Conservation (phyloP, 2,329 filamentous ascomycete species). For the Pseudocercospora cruenta region DNA sequence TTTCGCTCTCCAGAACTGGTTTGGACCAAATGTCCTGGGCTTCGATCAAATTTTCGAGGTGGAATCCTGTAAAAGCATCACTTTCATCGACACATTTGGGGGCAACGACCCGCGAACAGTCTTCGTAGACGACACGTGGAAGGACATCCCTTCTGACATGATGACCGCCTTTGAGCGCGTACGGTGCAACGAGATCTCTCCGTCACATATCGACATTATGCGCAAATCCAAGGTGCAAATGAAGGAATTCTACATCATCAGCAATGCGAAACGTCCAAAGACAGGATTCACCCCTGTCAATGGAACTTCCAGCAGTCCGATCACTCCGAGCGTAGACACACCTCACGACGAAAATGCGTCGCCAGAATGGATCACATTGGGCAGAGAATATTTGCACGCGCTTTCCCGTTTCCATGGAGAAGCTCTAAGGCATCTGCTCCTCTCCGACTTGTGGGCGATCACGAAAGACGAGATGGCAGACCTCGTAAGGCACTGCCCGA, state of each 20-base stretch:
- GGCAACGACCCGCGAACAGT: slow-evolving; percentile 48
- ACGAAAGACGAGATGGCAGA: slow-evolving; percentile 53
- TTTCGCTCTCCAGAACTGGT: slow-evolving; percentile 61
- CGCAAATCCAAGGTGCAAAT: slow-evolving; percentile 15
- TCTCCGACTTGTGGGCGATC: slow-evolving; percentile 60
- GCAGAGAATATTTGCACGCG: slow-evolving; percentile 53
- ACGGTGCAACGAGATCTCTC: slow-evolving; percentile 36
- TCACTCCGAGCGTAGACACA: slow-evolving; percentile 27
- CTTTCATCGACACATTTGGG: slow-evolving; percentile 57
- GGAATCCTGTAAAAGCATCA: slow-evolving; percentile 51
- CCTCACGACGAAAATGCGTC: slow-evolving; percentile 20
- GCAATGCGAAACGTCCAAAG: slow-evolving; percentile 37
- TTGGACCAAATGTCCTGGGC: slow-evolving; percentile 55
- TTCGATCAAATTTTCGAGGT: slow-evolving; percentile 51
- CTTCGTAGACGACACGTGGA: slow-evolving; percentile 63
- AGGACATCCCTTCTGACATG: slow-evolving; percentile 30
- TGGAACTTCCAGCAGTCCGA: slow-evolving; percentile 19
- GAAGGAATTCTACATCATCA: slow-evolving; percentile 50
- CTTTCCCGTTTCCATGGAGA: slow-evolving; percentile 56
- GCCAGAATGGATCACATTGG: slow-evolving; percentile 39
- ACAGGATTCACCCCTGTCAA: slow-evolving; percentile 25
- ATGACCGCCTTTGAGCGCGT: slow-evolving; percentile 22
- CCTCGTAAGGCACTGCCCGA: slow-evolving; percentile 58
- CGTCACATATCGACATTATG: slow-evolving; percentile 42
- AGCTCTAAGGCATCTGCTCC: slow-evolving; percentile 59